A percentile compares a stretch with the other conserved stretches of the same genome.
phyloP scores from a whole-genome alignment of 2,329 filamentous ascomycete genomes.

The Talaromyces sp. region DNA sequence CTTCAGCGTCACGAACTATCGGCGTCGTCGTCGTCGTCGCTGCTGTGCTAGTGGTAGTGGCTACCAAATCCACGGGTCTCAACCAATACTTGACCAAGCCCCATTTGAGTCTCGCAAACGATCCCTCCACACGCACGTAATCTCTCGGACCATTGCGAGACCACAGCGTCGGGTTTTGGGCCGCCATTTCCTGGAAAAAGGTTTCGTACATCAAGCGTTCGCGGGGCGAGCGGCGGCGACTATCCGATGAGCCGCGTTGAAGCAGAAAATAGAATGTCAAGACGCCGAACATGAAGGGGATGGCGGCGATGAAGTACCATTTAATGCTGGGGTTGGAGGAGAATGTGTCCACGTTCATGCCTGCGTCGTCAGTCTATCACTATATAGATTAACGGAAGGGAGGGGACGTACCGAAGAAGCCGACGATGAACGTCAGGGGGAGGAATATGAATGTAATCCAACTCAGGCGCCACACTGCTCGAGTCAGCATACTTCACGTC shows the following conservation, averaged over 20 bases:
- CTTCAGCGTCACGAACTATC: not conserved
- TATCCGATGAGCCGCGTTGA: conserved; percentile 45
- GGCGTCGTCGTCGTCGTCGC: not conserved
- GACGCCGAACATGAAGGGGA: conserved; percentile 49
- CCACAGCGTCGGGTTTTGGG: conserved; percentile 50
- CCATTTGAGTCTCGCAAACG: conserved; percentile 48
- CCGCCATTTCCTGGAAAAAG: conserved; percentile 50
- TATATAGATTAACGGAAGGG: conserved; percentile 15
- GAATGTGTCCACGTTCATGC: conserved; percentile 50
- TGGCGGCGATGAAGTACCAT: conserved; percentile 51
- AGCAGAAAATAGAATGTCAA: conserved; percentile 49
- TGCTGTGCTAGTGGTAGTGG: not conserved
- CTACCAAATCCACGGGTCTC: conserved; percentile 39
- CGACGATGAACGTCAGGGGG: conserved; percentile 51
- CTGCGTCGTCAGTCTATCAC: conserved; percentile 38
- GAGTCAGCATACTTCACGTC: not conserved
- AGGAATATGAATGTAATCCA: conserved; percentile 45
- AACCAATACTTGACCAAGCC: conserved; percentile 50
- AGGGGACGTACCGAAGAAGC: conserved; percentile 38
- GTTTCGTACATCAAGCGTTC: conserved; percentile 53
- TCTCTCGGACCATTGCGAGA: conserved; percentile 47
- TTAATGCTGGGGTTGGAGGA: conserved; percentile 45
- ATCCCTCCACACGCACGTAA: conserved; percentile 41
- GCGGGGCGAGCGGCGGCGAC: conserved; percentile 45
- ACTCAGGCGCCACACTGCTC: conserved; percentile 33